phyloP scores from a whole-genome alignment of 352 stramenopile genomes.

The Phytophthora brassicae region DNA sequence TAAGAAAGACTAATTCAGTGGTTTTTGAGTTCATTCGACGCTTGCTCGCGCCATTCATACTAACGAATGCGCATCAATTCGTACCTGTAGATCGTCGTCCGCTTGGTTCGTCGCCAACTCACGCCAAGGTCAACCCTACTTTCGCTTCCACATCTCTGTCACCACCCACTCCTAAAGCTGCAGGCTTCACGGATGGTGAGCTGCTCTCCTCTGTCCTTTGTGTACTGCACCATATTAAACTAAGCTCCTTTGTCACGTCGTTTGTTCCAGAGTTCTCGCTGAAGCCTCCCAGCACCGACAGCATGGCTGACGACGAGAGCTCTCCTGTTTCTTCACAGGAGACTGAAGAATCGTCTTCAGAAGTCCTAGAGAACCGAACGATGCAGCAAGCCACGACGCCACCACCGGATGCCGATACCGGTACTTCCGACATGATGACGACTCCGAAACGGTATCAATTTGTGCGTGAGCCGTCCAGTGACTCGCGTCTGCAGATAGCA shows the following conservation, averaged over 20 bases:
- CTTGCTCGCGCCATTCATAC: conserved; percentile 19
- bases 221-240: not conserved
- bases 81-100: conserved; percentile 37
- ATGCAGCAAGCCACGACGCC: conserved; percentile 36
- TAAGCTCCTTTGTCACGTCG: conserved; percentile 4
- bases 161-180: conserved; percentile 19
- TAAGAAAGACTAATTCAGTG: conserved; percentile 39
- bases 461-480: conserved; percentile 62
- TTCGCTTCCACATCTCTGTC: conserved; percentile 40
- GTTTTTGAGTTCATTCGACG: conserved; percentile 21
- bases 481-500: conserved; percentile 51
- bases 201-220: not conserved
- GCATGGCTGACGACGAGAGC: conserved; percentile 6
- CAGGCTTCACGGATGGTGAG: conserved; percentile 45
- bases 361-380: conserved; percentile 29
- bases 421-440: conserved; percentile 40
- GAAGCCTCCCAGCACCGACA: conserved; percentile 36
- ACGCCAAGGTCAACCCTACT: conserved; percentile 54
- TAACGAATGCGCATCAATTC: conserved; percentile 30
- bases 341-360: conserved; percentile 14
- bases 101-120: conserved; percentile 44
- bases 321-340: conserved; percentile 29
- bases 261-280: conserved; percentile 43
- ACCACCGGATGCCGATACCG: conserved; percentile 31
- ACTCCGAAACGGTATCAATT: conserved; percentile 83